Evolutionary conservation across 148 eudicot genomes (phyloP).

Genomic region (Persicaria maculosa): DNA sequence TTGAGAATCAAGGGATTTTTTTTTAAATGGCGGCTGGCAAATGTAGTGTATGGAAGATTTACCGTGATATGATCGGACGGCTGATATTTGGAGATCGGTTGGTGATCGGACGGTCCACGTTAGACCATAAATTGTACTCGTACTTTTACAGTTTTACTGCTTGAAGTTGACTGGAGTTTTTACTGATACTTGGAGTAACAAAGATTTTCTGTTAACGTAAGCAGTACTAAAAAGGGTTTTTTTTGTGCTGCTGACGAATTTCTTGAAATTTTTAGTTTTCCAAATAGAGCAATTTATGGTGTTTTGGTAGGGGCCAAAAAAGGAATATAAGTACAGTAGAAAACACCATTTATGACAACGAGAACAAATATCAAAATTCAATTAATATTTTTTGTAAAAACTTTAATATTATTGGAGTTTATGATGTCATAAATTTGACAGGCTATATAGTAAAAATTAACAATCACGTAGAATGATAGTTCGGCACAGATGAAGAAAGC

Average conservation of each 20-base stretch:
- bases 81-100: background rate
- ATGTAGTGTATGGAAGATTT: background rate
- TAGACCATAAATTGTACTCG: background rate
- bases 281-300: background rate
- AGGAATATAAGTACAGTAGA: too few species aligned
- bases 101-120: background rate
- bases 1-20: constrained; percentile 6
- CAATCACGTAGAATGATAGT: background rate
- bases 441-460: too few species aligned
- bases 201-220: background rate
- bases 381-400: too few species aligned
- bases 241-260: background rate
- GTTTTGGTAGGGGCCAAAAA: too few species aligned
- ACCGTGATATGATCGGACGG: constrained; percentile 7
- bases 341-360: background rate
- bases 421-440: too few species aligned
- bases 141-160: background rate
- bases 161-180: too few species aligned
- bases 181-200: too few species aligned
- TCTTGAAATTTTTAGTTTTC: background rate
- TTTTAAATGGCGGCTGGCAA: constrained; percentile 5
- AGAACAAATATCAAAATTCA: background rate
- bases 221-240: background rate
- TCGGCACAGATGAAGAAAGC: background rate
- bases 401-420: too few species aligned